Evolutionary conservation across 192 early-diverging fungal genomes (phyloP), one percentile per base, ranked within the genome.

Genomic region (Podila epicladia): DNA sequence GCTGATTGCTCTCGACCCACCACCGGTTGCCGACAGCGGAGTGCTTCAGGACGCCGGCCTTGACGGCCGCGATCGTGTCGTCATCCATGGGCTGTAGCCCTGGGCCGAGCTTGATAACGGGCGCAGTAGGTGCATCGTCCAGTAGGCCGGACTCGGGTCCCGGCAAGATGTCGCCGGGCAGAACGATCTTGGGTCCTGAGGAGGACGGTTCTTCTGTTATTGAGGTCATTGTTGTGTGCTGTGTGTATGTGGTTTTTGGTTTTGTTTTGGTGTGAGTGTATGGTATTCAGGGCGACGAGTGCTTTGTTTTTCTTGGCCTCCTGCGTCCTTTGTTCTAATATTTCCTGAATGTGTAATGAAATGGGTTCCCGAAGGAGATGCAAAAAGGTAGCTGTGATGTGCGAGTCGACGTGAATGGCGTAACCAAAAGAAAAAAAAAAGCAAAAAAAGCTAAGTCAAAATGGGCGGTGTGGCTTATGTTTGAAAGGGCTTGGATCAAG

Each of bases 1-100:
- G 91, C 82, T 94, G 93, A 76, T 93, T 92, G 70, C 88, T 88
- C 24, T 92, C 94, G 32, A 98, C 86, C 94, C 94, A 97, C 86
- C 87, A 93, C 73, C 85, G 85, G 62, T 91, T 90, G 8, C 83
- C 89, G 20, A 74, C 75, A 9, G 72, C 74, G 55, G 69, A 73
- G 74, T 88, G 86, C 68, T 87, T 84, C 20, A 97, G 76, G 0
- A 94, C 80, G 15, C 97, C 97, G 28, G 94, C 91, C 69, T 94
- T 92, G 26, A 90, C 85, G 0, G 94, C 92, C 9, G 84, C 77
- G 31, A 93, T 85, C 4, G 82, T 75, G 28, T 93, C 93, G 24
- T 86, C 82, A 24, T 85, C 82, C 76, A 91, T 87, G 38, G 92
- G 93, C 31, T 79, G 70, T 20, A 97, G 83, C 11, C 96, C 97